These are phyloP conservation scores for Diplodia seriata DNA, from an alignment of 2,329 filamentous ascomycete species.

Conservation along the genomic window DNA sequence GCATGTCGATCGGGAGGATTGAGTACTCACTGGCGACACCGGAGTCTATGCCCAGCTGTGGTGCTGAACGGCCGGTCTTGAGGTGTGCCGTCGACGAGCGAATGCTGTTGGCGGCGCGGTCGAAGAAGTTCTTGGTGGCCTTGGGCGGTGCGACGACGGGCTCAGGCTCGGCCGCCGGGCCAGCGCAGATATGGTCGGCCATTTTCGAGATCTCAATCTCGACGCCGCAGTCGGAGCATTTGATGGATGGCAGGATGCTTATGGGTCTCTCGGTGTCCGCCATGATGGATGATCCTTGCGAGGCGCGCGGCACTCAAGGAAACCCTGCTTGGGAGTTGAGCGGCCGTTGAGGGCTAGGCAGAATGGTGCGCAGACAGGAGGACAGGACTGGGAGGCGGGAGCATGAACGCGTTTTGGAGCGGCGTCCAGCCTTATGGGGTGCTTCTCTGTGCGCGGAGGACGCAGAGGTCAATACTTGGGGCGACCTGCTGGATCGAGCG, in stretches of 20 bases:
- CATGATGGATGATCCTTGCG: slow-evolving; percentile 27
- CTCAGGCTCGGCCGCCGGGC: not conserved
- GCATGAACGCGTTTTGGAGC: slow-evolving; percentile 19
- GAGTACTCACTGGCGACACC: slow-evolving; percentile 63
- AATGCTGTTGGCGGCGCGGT: slow-evolving; percentile 43
- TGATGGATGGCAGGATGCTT: slow-evolving; percentile 48
- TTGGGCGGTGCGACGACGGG: slow-evolving; percentile 26
- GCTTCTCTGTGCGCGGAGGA: slow-evolving; percentile 1
- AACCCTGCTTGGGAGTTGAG: slow-evolving; percentile 1
- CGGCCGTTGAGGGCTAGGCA: not conserved
- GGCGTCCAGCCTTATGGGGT: slow-evolving; percentile 26
- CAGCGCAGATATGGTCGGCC: slow-evolving; percentile 79
- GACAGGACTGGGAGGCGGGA: slow-evolving; percentile 10
- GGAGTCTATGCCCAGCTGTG: slow-evolving; percentile 64
- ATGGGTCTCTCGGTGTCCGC: slow-evolving; percentile 38
- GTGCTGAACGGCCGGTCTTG: slow-evolving; percentile 55
- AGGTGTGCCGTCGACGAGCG: slow-evolving; percentile 38
- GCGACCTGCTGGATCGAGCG: slow-evolving; percentile 29
- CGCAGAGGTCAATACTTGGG: not conserved
- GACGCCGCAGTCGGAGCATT: slow-evolving; percentile 49
- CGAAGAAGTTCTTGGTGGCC: slow-evolving; percentile 40
- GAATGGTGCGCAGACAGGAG: not conserved
- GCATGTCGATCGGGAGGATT: not conserved
- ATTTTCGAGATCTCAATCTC: slow-evolving; percentile 85
- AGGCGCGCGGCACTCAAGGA: slow-evolving; percentile 12